Evolutionary conservation across 192 early-diverging fungal species (phyloP).

Genomic region (Obelidium mucronatum): DNA sequence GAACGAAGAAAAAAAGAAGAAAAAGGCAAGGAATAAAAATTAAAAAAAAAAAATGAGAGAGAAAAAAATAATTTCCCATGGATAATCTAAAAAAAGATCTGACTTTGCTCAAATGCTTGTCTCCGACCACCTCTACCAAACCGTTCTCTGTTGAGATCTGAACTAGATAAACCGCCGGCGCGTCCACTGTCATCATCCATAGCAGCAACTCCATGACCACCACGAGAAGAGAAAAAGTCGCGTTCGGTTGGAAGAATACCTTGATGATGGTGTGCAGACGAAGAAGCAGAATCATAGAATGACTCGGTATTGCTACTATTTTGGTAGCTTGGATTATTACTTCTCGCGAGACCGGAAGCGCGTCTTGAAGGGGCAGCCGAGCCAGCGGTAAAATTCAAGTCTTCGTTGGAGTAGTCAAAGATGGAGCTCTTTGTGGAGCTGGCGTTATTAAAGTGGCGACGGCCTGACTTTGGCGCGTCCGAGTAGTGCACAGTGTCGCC

Average conservation of each 20-base stretch:
- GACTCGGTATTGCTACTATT: too few species aligned
- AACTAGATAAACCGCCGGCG: conserved; percentile 4
- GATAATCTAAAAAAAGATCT: conserved; percentile 18
- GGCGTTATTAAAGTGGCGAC: conserved; percentile 15
- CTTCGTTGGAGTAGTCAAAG: not conserved
- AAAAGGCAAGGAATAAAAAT: not conserved
- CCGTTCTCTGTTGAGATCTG: conserved; percentile 9
- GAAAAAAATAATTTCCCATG: not conserved
- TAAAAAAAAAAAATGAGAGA: conserved; percentile 2
- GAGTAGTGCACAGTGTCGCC: too few species aligned
- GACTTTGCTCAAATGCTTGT: conserved; percentile 27
- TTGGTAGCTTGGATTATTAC: not conserved
- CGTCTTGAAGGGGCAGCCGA: too few species aligned
- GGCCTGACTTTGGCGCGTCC: not conserved
- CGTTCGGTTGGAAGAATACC: not conserved
- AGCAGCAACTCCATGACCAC: not conserved
- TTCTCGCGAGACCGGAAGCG: too few species aligned
- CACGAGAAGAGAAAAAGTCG: not conserved
- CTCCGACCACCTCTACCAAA: not conserved
- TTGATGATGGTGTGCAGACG: not conserved
- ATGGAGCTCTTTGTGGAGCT: not conserved
- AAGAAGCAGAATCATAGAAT: not conserved
- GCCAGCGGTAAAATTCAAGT: too few species aligned
- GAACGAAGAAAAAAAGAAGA: not conserved
- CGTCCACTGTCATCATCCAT: not conserved